A percentile compares a stretch with the other conserved stretches of the same genome.
Conservation (phyloP, 2,329 filamentous ascomycete species). For the Chalaropsis ovoidea region DNA sequence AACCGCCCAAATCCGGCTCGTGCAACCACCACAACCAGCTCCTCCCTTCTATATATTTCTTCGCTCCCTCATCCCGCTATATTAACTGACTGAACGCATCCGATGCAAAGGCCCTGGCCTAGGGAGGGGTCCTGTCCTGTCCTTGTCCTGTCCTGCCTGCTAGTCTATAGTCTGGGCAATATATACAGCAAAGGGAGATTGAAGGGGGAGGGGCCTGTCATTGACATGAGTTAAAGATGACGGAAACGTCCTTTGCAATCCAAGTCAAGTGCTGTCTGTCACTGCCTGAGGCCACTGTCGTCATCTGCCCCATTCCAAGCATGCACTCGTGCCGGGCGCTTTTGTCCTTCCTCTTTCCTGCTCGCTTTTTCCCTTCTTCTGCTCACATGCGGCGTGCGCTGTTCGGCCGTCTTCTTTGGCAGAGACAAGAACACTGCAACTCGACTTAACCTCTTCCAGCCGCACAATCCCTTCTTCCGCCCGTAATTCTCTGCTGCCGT, state of each 20-base stretch:
- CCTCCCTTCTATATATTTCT: background rate
- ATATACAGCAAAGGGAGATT: conserved; percentile 3
- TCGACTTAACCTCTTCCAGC: background rate
- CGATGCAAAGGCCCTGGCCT: background rate
- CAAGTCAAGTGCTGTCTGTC: background rate
- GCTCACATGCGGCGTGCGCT: background rate
- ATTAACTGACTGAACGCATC: background rate
- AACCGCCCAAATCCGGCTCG: background rate
- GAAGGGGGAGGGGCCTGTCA: background rate
- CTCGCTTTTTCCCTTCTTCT: background rate
- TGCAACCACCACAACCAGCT: background rate
- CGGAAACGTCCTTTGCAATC: background rate
- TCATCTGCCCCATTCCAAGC: background rate
- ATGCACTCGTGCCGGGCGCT: background rate
- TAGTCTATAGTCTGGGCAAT: background rate
- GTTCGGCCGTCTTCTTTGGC: background rate
- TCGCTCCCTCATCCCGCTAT: conserved; percentile 1
- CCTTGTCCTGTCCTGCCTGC: no score
- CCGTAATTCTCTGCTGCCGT: background rate
- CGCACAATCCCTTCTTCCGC: background rate
- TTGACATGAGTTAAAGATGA: no score
- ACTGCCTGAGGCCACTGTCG: background rate
- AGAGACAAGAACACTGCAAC: background rate
- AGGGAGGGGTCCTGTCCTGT: no score
- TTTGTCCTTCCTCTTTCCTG: background rate